Base-by-base conservation (phyloP, 1,139 yeast species). In the Lodderomyces jiufengensis region DNA sequence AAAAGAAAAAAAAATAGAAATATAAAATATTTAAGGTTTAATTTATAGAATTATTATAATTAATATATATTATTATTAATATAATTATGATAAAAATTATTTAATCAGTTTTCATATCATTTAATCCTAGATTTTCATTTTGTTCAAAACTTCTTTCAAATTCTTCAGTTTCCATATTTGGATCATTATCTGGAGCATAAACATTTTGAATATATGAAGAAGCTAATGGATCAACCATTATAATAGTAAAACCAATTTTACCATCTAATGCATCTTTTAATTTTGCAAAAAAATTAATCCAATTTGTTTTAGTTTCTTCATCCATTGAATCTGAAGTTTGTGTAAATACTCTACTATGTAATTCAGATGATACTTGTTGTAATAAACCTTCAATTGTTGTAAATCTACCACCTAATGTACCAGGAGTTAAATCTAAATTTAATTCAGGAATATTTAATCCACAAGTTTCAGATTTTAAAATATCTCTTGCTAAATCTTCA, bases 131-230 rank as follows among this genome's bases (percentile, higher is more conserved):
- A 37, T 83, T 92, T 54, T 94, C 98, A 55, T 92, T 88, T 61
- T 90, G 95, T 47, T 82, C 83, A 36, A 70, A 66, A 5, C 95
- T 80, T 68, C 98, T 82, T 47, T 87, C 96, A 51, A 79, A 86
- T 43, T 90, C 96, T 61, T 84, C 96, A 46, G 85, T 76, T 26
- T 60, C 71, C 97, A 94, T 92, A 57, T 90, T 87, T 47, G 99
- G 99, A 65, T 94, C 98, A 30, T 77, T 77, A 60, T 94, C 99
- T 15, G 99, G 99, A 24, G 99, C 99, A 55, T 88, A 94, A 9
- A 90, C 95, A 56, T 94, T 94, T 64, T 94, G 99, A 47, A 94
- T 84, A 55, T 94, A 94, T 0, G 97, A 87, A 5, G 95, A 81
- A 15, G 97, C 96, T 54, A 92, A 66, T 6, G 99, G 98, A 62